Evolutionary conservation across 1,284 basidiomycete species (phyloP), one percentile per base, ranked within the genome.

Genomic region (Ceratobasidium sp.): DNA sequence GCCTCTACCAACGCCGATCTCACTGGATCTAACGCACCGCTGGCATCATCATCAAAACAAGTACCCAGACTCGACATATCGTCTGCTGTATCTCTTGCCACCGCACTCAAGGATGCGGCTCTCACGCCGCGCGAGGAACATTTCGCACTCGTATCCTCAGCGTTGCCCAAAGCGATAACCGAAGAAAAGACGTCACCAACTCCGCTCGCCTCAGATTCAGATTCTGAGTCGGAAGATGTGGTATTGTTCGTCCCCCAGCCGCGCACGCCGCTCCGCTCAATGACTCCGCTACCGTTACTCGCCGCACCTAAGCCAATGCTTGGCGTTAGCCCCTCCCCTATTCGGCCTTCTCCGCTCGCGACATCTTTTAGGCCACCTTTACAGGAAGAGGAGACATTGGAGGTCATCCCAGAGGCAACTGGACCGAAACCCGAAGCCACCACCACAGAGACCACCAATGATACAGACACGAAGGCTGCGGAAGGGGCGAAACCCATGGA

Each of bases 191-290:
- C 51, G 14, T 46, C 59, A 19, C 65, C 34, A 27, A 27, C 16
- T 11, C 58, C 54, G 24, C 29, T 24, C 11, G 58, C 54, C 53
- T 14, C 69, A 6, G 63, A 65, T 8, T 72, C 68, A 5, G 74
- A 56, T 27, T 72, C 74, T 27, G 74, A 75, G 14, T 24, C 29
- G 14, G 54, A 66, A 16, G 68, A 64, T 34, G 74, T 64, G 2
- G 74, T 72, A n/a, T 37, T 72, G 22, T 72, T 61, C 24, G 56
- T 61, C n/a, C 68, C 68, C 24, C 54, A 59, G n/a, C 68, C 68
- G 19, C 68, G 58, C 2, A 72, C 68, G 19, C 68, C 68, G 9
- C 43, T 58, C n/a, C 48, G 68, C 9, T 14, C 68, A 14, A 22
- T 72, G 27, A 72, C 68, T 16, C 56, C 68, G 39, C n/a, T 72